Evolutionary conservation across 2,329 filamentous ascomycete genomes (phyloP).

Genomic region (Venturia carpophila): DNA sequence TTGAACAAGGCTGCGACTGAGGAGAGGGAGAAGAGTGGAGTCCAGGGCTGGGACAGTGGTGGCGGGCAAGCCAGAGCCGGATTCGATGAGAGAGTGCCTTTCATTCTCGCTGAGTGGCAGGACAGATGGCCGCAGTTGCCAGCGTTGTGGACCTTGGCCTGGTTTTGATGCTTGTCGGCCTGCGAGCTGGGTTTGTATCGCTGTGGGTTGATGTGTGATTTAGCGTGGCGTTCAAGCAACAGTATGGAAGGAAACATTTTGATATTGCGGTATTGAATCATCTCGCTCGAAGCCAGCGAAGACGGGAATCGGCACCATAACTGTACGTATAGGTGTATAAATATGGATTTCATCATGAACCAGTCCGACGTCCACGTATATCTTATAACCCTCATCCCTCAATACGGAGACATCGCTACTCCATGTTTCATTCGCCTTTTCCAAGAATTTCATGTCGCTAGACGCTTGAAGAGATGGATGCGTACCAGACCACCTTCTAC

Average conservation of each 20-base stretch:
- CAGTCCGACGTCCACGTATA: too few relatives aligned
- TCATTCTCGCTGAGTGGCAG: slow-evolving; percentile 88
- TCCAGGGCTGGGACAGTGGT: slow-evolving; percentile 59
- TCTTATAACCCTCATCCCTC: too few relatives aligned
- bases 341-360: too few relatives aligned
- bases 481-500: too few relatives aligned
- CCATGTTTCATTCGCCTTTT: too few relatives aligned
- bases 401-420: too few relatives aligned
- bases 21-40: slow-evolving; percentile 61
- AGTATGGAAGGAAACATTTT: background rate
- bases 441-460: too few relatives aligned
- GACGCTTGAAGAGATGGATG: too few relatives aligned
- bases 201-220: background rate
- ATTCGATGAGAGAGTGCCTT: slow-evolving; percentile 90
- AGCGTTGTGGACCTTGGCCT: slow-evolving; percentile 87
- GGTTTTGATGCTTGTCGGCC: slow-evolving; percentile 54
- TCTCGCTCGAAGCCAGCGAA: too few relatives aligned
- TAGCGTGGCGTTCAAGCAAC: background rate
- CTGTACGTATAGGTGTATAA: too few relatives aligned
- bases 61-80: slow-evolving; percentile 52
- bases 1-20: slow-evolving; percentile 73
- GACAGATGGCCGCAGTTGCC: slow-evolving; percentile 88
- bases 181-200: background rate
- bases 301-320: too few relatives aligned
- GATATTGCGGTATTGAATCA: background rate